These are phyloP conservation scores for Ottelia alismoides DNA, from an alignment of 106 monocot genomes.

Conservation along the genomic window DNA sequence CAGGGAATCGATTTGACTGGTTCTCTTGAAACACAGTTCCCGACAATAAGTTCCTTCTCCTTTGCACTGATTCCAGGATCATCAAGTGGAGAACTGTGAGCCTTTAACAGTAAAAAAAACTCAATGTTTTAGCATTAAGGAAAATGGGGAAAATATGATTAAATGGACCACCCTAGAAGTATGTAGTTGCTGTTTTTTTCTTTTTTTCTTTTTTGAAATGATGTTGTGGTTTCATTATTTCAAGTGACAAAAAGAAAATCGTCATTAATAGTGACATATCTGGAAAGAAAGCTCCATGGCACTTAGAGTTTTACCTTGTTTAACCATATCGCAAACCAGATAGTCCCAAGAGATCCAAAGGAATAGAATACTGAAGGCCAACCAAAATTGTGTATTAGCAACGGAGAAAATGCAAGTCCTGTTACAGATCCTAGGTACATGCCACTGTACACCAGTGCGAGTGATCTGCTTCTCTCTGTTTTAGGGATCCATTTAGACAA, in stretches of 20 bases:
- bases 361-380: slow-evolving; percentile 91
- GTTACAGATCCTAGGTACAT: slow-evolving; percentile 94
- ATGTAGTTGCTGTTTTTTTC: background rate
- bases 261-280: background rate
- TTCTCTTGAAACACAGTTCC: slow-evolving; percentile 29
- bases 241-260: background rate
- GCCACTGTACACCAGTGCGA: slow-evolving; percentile 86
- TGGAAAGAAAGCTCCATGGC: background rate
- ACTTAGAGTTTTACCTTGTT: slow-evolving; percentile 42
- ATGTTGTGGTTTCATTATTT: background rate
- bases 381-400: slow-evolving; percentile 66
- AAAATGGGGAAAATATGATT: no score
- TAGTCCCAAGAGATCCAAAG: slow-evolving; percentile 77
- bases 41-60: slow-evolving; percentile 52
- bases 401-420: slow-evolving; percentile 80
- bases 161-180: background rate
- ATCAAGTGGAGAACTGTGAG: slow-evolving; percentile 77
- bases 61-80: slow-evolving; percentile 52
- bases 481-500: slow-evolving; percentile 87
- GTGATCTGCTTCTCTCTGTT: slow-evolving; percentile 76
- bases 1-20: slow-evolving; percentile 70
- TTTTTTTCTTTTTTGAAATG: background rate
- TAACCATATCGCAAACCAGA: slow-evolving; percentile 67
- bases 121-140: no score
- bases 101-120: slow-evolving; percentile 18